phyloP scores from a whole-genome alignment of 2,329 filamentous ascomycete genomes.

The Blastomyces silverae region DNA sequence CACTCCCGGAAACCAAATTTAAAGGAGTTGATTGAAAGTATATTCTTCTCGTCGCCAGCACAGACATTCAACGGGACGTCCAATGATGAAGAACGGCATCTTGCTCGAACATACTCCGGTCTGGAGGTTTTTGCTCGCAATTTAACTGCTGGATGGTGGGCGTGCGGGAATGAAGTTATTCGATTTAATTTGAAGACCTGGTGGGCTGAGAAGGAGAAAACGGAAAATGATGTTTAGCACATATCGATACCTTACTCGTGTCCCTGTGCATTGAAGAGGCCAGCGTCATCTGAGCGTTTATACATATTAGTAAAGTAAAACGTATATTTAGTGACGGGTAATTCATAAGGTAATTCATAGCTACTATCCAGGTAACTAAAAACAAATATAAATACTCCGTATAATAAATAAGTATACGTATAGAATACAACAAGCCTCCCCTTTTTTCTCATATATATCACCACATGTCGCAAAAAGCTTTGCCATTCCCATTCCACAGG shows the following conservation, averaged over 20 bases:
- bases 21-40: constrained; percentile 48
- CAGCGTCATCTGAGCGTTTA: neutral
- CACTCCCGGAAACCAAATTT: constrained; percentile 61
- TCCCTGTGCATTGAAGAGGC: neutral
- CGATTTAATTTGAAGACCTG: constrained; percentile 52
- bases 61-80: neutral
- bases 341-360: neutral
- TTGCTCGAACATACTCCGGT: constrained; percentile 39
- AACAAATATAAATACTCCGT: neutral
- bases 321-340: neutral
- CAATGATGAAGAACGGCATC: constrained; percentile 11
- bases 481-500: neutral
- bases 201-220: constrained; percentile 38
- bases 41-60: constrained; percentile 32
- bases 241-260: neutral
- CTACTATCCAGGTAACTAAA: neutral
- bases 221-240: neutral
- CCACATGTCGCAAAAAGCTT: neutral
- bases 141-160: constrained; percentile 55
- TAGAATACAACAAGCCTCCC: neutral
- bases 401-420: neutral
- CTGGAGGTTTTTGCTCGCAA: constrained; percentile 57
- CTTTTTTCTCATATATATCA: neutral
- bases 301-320: neutral
- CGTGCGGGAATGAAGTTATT: constrained; percentile 56